A percentile compares a stretch with the other conserved stretches of the same genome.
These are phyloP conservation scores for Ceratorhiza oryzae-sativae DNA, from an alignment of 1,284 basidiomycete genomes.

Conservation along the genomic window DNA sequence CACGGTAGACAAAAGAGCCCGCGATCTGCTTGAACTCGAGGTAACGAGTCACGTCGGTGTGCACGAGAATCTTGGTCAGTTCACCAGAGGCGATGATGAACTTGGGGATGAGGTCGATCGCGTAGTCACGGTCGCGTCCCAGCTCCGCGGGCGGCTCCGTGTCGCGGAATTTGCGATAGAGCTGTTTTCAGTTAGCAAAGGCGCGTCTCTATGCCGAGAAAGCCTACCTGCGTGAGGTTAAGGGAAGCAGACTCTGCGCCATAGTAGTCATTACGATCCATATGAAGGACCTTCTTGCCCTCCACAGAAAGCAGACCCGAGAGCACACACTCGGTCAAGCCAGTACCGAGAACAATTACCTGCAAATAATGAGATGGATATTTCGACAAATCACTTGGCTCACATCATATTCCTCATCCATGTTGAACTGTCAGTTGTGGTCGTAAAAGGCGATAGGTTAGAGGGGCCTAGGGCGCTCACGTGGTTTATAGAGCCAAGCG, in stretches of 20 bases:
- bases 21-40: conserved; percentile 99
- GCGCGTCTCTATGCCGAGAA: conserved; percentile 41
- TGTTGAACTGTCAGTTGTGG: conserved; percentile 47
- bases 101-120: conserved; percentile 93
- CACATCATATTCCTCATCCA: conserved; percentile 93
- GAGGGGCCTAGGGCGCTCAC: conserved; percentile 33
- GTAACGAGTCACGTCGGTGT: conserved; percentile 98
- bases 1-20: conserved; percentile 96
- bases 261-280: conserved; percentile 99
- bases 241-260: conserved; percentile 97
- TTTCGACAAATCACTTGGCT: conserved; percentile 45
- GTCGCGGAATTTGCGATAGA: conserved; percentile 95
- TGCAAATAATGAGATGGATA: conserved; percentile 50
- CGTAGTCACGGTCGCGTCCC: conserved; percentile 94
- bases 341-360: conserved; percentile 95
- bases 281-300: conserved; percentile 99
- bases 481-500: conserved; percentile 39
- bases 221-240: conserved; percentile 91
- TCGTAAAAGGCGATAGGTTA: conserved; percentile 9
- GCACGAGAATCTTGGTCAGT: conserved; percentile 97
- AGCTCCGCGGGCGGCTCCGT: conserved; percentile 76
- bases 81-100: conserved; percentile 99
- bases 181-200: conserved; percentile 58
- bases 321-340: conserved; percentile 97
- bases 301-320: conserved; percentile 97